A percentile compares a stretch with the other conserved stretches of the same genome.
Evolutionary conservation across 2,329 filamentous ascomycete species (phyloP).

Genomic region (Ceratocystis alfenasii): DNA sequence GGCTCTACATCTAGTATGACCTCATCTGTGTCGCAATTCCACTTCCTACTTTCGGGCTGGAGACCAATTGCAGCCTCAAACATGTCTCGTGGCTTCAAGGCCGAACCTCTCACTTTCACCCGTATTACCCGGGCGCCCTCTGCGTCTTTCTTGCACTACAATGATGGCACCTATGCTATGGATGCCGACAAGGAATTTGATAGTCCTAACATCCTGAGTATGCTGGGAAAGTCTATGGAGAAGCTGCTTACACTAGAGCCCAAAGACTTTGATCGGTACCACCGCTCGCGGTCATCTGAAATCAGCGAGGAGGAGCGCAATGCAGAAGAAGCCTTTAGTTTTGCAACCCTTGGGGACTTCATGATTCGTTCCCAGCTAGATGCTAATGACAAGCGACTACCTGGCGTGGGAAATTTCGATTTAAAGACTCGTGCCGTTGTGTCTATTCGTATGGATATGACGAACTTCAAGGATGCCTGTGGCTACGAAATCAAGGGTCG

Average conservation of each 20-base stretch:
- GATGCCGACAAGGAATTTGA: constrained; percentile 93
- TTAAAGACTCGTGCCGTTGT: constrained; percentile 89
- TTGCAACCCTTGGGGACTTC: constrained; percentile 74
- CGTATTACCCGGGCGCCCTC: constrained; percentile 58
- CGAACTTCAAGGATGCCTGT: constrained; percentile 57
- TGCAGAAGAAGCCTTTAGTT: constrained; percentile 71
- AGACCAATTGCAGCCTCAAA: constrained; percentile 54
- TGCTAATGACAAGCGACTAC: constrained; percentile 72
- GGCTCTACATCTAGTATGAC: constrained; percentile 98
- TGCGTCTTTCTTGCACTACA: constrained; percentile 70
- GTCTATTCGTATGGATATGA: constrained; percentile 76
- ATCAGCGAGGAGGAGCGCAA: constrained; percentile 60
- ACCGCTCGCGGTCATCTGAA: constrained; percentile 53
- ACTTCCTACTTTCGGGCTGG: constrained; percentile 80
- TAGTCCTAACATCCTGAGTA: constrained; percentile 70
- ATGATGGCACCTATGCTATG: constrained; percentile 81
- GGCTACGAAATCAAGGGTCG: constrained; percentile 76
- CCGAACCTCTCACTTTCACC: constrained; percentile 56
- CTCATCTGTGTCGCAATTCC: constrained; percentile 73
- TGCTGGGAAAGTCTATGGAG: constrained; percentile 92
- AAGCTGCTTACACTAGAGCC: constrained; percentile 78
- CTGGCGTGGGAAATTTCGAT: constrained; percentile 89
- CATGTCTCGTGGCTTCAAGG: constrained; percentile 55
- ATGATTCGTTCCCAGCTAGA: constrained; percentile 93
- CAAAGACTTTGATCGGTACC: constrained; percentile 75